Conservation (phyloP, 441 rosid species). For the Croton laevigatus region DNA sequence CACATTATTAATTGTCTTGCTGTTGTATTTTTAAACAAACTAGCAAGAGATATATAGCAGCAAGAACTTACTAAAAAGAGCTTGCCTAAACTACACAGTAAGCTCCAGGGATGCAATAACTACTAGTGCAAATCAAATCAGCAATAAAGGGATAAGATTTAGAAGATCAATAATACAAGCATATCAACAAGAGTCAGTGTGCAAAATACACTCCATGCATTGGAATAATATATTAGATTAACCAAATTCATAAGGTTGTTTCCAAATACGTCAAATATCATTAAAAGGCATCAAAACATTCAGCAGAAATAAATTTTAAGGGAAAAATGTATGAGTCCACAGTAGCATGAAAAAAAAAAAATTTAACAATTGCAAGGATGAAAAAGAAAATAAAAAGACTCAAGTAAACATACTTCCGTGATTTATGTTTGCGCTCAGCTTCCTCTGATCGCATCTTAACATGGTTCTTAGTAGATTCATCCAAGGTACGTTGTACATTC, state of each 20-base stretch:
- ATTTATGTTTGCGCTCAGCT: constrained; percentile 82
- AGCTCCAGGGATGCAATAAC: neutral
- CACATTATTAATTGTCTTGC: neutral
- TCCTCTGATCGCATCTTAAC: constrained; percentile 96
- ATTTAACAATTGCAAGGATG: neutral
- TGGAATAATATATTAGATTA: neutral
- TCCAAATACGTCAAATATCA: neutral
- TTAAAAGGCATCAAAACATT: neutral
- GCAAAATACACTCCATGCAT: neutral
- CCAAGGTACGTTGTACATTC: constrained; percentile 87
- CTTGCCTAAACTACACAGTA: neutral
- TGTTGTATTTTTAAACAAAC: neutral
- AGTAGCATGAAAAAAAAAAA: neutral
- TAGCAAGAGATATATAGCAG: neutral
- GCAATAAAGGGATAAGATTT: too few relatives aligned
- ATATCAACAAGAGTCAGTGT: neutral
- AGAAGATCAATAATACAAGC: neutral
- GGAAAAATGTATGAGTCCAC: too few relatives aligned
- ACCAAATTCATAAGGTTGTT: neutral
- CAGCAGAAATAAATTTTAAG: constrained; percentile 6
- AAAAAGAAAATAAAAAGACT: neutral
- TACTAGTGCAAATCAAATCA: neutral
- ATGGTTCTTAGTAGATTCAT: constrained; percentile 86
- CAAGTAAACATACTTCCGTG: constrained; percentile 67
- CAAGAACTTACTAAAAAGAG: neutral